Evolutionary conservation across 306 rosid species (phyloP).

Genomic region (Purshia tridentata): DNA sequence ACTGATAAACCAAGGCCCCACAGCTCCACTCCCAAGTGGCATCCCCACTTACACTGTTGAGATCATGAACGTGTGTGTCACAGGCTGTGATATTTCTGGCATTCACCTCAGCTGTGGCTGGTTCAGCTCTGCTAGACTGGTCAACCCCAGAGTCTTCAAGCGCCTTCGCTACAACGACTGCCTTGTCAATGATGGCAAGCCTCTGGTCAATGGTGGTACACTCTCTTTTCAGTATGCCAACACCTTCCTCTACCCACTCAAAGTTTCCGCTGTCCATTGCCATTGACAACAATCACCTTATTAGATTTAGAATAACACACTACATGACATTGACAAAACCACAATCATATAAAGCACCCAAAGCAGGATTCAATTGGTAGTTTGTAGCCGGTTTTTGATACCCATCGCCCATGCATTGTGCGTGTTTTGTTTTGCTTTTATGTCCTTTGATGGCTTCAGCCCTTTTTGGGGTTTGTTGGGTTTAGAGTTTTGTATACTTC

Average conservation of each 20-base stretch:
- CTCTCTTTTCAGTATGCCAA: constrained; percentile 78
- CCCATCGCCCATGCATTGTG: neutral
- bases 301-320: neutral
- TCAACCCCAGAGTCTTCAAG: constrained; percentile 80
- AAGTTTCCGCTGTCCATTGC: constrained; percentile 51
- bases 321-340: neutral
- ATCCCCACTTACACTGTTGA: constrained; percentile 83
- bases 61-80: constrained; percentile 63
- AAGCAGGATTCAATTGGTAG: neutral
- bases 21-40: constrained; percentile 73
- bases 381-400: neutral
- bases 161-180: constrained; percentile 79
- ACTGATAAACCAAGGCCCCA: constrained; percentile 73
- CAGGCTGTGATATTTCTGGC: constrained; percentile 65
- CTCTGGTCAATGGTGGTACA: constrained; percentile 56
- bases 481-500: constrained; percentile 3
- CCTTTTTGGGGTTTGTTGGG: neutral
- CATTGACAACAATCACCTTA: constrained; percentile 3
- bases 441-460: neutral
- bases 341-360: constrained; percentile 21
- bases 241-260: constrained; percentile 63
- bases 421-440: constrained; percentile 7
- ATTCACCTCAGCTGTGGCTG: constrained; percentile 82
- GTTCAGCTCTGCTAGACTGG: constrained; percentile 85
- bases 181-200: constrained; percentile 73